Evolutionary conservation across 371 early-diverging fungal species (phyloP), one percentile per base, ranked within the genome.

Genomic region (Mucor irregularis): DNA sequence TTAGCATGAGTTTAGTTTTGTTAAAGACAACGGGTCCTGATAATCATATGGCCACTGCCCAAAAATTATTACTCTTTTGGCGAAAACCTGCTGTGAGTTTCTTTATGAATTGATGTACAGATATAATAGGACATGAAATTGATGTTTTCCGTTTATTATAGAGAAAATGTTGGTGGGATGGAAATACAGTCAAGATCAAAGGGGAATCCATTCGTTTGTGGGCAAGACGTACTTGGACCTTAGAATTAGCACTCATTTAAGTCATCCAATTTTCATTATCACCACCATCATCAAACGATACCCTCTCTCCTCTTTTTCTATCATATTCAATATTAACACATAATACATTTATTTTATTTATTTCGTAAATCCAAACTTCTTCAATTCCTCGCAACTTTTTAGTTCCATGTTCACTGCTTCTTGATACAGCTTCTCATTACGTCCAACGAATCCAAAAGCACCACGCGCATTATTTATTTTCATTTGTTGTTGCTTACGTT

Each of bases 161-260:
- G 84, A 78, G 90, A 65, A 90, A 90, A 73, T 90, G 89, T 65
- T 90, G 89, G 89, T 90, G 90, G 89, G 90, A 90, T 66, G 86
- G 86, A 14, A 79, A 75, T 33, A 82, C 84, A 42, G 80, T 87
- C 21, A 76, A 80, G 38, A 64, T 87, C 2, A 76, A 73, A 21
- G 65, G 69, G 50, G 69, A 81, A 38, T 68, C 82, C 10, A 76
- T 88, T 38, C 71, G 84, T 51, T 57, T 90, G 38, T 90, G 90
- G 90, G 87, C 86, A 58, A 76, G 90, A 60, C 76, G 90, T 40
- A 88, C 86, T 49, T 90, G 90, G 90, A 90, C 90, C 6, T 62
- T 90, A 39, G 90, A 90, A 34, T 43, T 57, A 19, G 51, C 51
- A 8, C 34, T 56, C 8, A 56, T 56, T 47, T 47, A 24, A 59